phyloP scores from a whole-genome alignment of 2,329 filamentous ascomycete genomes.

The Botrytis galanthina region DNA sequence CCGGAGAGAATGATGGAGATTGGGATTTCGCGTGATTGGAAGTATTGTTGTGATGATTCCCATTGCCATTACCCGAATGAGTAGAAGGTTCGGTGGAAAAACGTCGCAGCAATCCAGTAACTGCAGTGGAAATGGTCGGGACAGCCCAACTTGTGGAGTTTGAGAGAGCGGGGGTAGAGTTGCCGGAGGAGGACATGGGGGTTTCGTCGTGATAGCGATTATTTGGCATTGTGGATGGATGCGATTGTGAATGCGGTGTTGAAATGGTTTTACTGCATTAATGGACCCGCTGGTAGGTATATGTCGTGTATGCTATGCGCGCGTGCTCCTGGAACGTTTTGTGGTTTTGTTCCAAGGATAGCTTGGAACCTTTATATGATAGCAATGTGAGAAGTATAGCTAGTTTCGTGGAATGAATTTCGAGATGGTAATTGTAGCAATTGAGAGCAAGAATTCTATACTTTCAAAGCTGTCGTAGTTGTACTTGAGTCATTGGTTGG shows the following conservation, averaged over 20 bases:
- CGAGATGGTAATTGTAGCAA: neutral
- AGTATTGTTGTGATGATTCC: conserved; percentile 28
- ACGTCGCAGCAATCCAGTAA: conserved; percentile 65
- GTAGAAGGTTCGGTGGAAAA: conserved; percentile 52
- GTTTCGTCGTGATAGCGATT: conserved; percentile 23
- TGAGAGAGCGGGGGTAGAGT: conserved; percentile 39
- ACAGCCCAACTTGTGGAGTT: conserved; percentile 45
- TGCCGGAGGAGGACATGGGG: conserved; percentile 28
- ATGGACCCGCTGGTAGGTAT: neutral
- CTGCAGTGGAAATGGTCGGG: conserved; percentile 49
- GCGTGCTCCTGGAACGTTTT: neutral
- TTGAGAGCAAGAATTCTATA: neutral
- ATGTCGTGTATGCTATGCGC: neutral
- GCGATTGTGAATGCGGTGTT: neutral
- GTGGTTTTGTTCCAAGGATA: neutral
- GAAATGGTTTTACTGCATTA: neutral
- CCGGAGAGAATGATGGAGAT: neutral
- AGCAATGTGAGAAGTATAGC: neutral
- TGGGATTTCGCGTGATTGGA: conserved; percentile 23
- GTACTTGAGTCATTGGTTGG: neutral
- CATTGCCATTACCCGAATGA: neutral
- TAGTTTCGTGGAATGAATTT: neutral
- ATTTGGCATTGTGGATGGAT: conserved; percentile 8
- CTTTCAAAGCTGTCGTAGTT: neutral
- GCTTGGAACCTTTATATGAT: neutral